Evolutionary conservation across 768 basidiomycete genomes (phyloP).

Genomic region (Pleurotus sapidus): DNA sequence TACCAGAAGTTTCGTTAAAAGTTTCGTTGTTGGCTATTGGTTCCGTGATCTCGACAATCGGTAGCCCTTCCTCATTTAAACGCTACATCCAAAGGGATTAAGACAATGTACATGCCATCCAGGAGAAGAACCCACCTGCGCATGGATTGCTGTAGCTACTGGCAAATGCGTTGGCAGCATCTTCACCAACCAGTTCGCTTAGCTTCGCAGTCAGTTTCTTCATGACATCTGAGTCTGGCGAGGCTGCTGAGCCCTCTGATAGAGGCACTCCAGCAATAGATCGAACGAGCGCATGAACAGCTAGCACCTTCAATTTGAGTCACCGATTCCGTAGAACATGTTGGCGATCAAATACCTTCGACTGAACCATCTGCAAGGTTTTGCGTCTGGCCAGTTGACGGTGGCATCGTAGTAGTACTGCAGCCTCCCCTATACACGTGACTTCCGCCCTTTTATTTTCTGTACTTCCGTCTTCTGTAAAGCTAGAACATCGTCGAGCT

Average conservation of each 20-base stretch:
- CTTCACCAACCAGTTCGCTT: constrained; percentile 51
- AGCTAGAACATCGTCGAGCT: no score
- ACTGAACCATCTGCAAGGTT: constrained; percentile 1
- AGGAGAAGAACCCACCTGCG: constrained; percentile 52
- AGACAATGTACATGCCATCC: constrained; percentile 13
- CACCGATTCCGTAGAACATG: constrained; percentile 5
- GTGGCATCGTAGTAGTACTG: no score
- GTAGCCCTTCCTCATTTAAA: constrained; percentile 74
- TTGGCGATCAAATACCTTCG: neutral
- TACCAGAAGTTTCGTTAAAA: constrained; percentile 9
- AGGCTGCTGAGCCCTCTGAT: constrained; percentile 27
- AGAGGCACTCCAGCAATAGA: constrained; percentile 29
- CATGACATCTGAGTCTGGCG: constrained; percentile 48
- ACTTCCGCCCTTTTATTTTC: no score
- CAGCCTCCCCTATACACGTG: no score
- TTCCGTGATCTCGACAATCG: constrained; percentile 77
- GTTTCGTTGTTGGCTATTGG: constrained; percentile 27
- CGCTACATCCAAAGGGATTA: constrained; percentile 39
- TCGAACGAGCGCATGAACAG: constrained; percentile 37
- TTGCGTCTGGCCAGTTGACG: neutral
- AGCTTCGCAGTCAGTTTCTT: constrained; percentile 58
- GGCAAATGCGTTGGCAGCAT: constrained; percentile 26
- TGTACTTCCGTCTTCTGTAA: no score
- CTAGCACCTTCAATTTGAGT: constrained; percentile 22
- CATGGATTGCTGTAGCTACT: constrained; percentile 47